Conservation (phyloP, 2,329 filamentous ascomycete genomes). For the Akanthomyces uredinophilus region DNA sequence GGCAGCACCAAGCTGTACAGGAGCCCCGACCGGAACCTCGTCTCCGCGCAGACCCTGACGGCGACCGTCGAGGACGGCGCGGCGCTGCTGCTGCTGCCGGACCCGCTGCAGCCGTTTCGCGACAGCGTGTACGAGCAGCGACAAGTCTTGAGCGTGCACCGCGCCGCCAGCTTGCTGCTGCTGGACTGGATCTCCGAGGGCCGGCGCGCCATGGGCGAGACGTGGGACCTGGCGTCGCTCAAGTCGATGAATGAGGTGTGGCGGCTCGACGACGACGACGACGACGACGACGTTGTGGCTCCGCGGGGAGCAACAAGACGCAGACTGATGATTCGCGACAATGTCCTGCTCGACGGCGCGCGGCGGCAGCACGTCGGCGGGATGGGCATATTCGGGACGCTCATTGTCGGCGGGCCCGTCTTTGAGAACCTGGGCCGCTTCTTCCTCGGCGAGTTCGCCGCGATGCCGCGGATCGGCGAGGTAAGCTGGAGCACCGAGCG, state of each 20-base stretch:
- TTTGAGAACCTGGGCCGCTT: constrained; percentile 60
- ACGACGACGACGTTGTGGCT: constrained; percentile 18
- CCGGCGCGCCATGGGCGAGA: constrained; percentile 69
- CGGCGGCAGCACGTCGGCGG: constrained; percentile 57
- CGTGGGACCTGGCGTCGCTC: constrained; percentile 73
- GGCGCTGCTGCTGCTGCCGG: constrained; percentile 62
- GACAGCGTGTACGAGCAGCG: constrained; percentile 71
- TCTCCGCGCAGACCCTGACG: constrained; percentile 47
- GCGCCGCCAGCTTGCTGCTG: constrained; percentile 59
- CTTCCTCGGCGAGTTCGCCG: constrained; percentile 68
- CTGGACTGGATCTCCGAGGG: constrained; percentile 87
- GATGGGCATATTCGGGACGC: constrained; percentile 68
- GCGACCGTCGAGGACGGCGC: constrained; percentile 41
- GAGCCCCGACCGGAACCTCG: constrained; percentile 45
- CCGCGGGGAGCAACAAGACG: constrained; percentile 28
- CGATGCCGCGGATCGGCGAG: constrained; percentile 69
- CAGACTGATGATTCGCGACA: constrained; percentile 73
- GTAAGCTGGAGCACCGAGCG: constrained; percentile 54
- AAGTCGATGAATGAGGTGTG: constrained; percentile 78
- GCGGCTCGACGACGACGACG: constrained; percentile 32
- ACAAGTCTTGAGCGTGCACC: constrained; percentile 63
- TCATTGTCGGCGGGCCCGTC: constrained; percentile 68
- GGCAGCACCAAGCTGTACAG: constrained; percentile 90
- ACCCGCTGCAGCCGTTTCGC: constrained; percentile 80
- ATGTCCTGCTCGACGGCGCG: constrained; percentile 62